Conservation (phyloP, 2,329 filamentous ascomycete genomes). For the Aspergillus tubingensis region DNA sequence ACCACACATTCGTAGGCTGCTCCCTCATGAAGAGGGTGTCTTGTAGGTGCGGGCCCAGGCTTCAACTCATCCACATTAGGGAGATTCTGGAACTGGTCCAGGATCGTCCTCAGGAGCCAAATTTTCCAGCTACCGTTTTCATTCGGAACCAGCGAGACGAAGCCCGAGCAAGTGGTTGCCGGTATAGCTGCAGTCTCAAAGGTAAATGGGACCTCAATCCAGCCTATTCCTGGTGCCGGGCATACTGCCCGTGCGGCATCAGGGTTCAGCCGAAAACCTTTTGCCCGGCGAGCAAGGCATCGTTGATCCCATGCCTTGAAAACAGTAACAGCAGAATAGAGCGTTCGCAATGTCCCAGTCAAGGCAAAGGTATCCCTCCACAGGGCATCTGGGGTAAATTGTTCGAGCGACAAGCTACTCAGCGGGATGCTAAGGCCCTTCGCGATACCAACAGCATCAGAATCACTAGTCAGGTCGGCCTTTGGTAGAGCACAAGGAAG, state of each 20-base stretch:
- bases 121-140: neutral
- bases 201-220: neutral
- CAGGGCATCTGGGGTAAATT: neutral
- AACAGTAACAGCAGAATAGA: neutral
- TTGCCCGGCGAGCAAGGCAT: neutral
- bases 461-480: neutral
- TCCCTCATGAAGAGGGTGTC: neutral
- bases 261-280: neutral
- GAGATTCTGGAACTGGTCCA: neutral
- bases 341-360: neutral
- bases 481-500: neutral
- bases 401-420: neutral
- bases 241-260: neutral
- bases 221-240: neutral
- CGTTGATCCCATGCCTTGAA: neutral
- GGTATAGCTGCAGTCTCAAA: neutral
- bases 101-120: neutral
- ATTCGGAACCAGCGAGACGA: neutral
- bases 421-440: neutral
- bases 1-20: slow-evolving; percentile 22
- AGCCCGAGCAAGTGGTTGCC: neutral
- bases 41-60: neutral
- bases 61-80: neutral
- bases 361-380: neutral
- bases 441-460: neutral